Percentiles rank a stretch among this genome's conserved stretches.
Conservation (phyloP, 108 stramenopile species). For the Pinguiococcus pyrenoidosus region DNA sequence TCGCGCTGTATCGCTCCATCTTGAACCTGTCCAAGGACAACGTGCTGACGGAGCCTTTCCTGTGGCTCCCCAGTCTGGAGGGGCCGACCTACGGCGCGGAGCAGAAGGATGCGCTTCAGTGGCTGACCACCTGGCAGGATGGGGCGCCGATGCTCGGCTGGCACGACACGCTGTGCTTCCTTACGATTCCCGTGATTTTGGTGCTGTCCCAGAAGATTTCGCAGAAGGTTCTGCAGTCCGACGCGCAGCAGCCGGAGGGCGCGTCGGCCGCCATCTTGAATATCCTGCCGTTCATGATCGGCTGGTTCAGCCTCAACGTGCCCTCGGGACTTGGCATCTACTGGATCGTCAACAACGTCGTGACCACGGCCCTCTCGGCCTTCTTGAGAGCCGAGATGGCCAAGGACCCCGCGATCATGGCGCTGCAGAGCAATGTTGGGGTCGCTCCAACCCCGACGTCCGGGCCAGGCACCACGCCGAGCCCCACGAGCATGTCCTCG, state of each 20-base stretch:
- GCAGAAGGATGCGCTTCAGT: constrained; percentile 67
- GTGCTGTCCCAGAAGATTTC: constrained; percentile 71
- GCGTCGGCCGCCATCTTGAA: constrained; percentile 53
- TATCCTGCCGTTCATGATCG: constrained; percentile 78
- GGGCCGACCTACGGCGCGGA: constrained; percentile 88
- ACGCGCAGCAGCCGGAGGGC: constrained; percentile 38
- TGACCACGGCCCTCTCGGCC: constrained; percentile 65
- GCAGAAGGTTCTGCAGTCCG: constrained; percentile 54
- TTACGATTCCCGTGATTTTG: constrained; percentile 74
- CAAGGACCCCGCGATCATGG: too few relatives aligned
- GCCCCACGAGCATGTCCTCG: too few relatives aligned
- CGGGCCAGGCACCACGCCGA: too few relatives aligned
- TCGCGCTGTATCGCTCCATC: constrained; percentile 86
- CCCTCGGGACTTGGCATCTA: constrained; percentile 83
- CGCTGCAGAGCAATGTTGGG: too few relatives aligned
- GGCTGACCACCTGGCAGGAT: constrained; percentile 62
- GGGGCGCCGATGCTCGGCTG: constrained; percentile 76
- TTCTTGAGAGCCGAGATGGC: constrained; percentile 51
- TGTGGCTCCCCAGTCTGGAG: constrained; percentile 85
- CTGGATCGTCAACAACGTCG: constrained; percentile 88
- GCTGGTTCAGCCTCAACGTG: constrained; percentile 85
- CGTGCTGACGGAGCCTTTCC: constrained; percentile 74
- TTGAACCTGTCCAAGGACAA: constrained; percentile 70
- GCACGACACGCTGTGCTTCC: constrained; percentile 70
- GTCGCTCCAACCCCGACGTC: too few relatives aligned